A percentile compares a stretch with the other conserved stretches of the same genome.
Conservation (phyloP, 371 early-diverging fungal genomes). For the Chytridiales sp. region DNA sequence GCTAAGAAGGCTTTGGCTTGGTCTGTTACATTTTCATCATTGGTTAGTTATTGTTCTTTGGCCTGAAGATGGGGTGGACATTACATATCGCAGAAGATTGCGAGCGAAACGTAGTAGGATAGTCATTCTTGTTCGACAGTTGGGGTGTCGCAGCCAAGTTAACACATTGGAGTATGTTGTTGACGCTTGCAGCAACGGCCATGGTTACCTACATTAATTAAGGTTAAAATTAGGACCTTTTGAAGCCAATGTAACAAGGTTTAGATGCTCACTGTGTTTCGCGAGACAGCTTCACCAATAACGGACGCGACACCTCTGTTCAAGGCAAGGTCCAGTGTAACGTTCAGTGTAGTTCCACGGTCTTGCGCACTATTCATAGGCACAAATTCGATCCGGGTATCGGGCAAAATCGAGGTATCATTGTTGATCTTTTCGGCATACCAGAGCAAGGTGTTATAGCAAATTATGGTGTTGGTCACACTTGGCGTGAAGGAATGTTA, state of each 20-base stretch:
- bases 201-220: background rate
- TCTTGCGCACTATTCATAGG: conserved; percentile 8
- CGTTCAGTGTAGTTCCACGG: conserved; percentile 6
- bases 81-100: background rate
- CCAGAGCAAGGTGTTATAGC: no score
- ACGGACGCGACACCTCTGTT: conserved; percentile 6
- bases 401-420: conserved; percentile 20
- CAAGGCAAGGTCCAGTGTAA: background rate
- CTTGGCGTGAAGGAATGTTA: no score
- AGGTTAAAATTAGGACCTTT: background rate
- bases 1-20: background rate
- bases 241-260: background rate
- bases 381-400: conserved; percentile 15
- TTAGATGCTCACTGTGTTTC: conserved; percentile 11
- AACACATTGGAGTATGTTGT: conserved; percentile 9
- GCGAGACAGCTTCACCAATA: conserved; percentile 12
- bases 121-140: conserved; percentile 10
- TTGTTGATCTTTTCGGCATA: no score
- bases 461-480: no score
- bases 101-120: conserved; percentile 10
- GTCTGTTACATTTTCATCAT: no score
- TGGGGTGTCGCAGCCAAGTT: conserved; percentile 10
- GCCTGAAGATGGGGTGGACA: no score
- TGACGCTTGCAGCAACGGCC: conserved; percentile 10
- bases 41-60: no score